Percentiles rank a stretch among this genome's conserved stretches.
phyloP scores from a whole-genome alignment of 306 rosid genomes.

The Elaeagnus macrophylla region DNA sequence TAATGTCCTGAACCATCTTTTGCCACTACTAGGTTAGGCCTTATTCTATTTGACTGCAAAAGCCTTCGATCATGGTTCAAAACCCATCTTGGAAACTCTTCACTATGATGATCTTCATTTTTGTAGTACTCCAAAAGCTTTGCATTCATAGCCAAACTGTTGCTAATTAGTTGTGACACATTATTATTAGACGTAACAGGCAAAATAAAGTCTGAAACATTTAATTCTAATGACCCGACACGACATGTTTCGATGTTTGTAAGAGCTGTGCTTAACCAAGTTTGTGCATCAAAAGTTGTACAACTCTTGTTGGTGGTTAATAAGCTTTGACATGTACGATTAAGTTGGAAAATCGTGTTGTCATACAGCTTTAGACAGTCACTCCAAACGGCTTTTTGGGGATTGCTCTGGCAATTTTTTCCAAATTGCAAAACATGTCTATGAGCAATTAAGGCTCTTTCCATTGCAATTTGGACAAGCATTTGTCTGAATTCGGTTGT shows the following conservation, averaged over 20 bases:
- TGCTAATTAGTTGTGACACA: constrained; percentile 62
- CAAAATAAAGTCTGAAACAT: constrained; percentile 25
- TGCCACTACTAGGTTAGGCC: constrained; percentile 58
- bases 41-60: constrained; percentile 26
- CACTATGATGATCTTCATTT: not conserved
- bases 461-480: constrained; percentile 38
- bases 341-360: constrained; percentile 48
- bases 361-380: constrained; percentile 62
- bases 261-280: constrained; percentile 89
- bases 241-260: constrained; percentile 58
- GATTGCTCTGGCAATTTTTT: constrained; percentile 12
- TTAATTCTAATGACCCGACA: constrained; percentile 40
- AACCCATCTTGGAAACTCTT: constrained; percentile 53
- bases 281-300: constrained; percentile 62
- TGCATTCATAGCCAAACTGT: constrained; percentile 50
- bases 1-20: constrained; percentile 79
- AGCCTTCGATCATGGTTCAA: constrained; percentile 37
- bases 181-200: constrained; percentile 29
- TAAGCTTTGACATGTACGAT: constrained; percentile 44
- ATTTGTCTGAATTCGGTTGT: constrained; percentile 35
- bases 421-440: constrained; percentile 9
- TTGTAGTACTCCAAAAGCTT: constrained; percentile 18
- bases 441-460: constrained; percentile 28
- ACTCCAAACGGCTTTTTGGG: constrained; percentile 31
- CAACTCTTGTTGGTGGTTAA: constrained; percentile 14